A percentile compares a stretch with the other conserved stretches of the same genome.
These are phyloP conservation scores for Omphalotus guepiniiformis DNA, from an alignment of 768 basidiomycete species.

Conservation along the genomic window DNA sequence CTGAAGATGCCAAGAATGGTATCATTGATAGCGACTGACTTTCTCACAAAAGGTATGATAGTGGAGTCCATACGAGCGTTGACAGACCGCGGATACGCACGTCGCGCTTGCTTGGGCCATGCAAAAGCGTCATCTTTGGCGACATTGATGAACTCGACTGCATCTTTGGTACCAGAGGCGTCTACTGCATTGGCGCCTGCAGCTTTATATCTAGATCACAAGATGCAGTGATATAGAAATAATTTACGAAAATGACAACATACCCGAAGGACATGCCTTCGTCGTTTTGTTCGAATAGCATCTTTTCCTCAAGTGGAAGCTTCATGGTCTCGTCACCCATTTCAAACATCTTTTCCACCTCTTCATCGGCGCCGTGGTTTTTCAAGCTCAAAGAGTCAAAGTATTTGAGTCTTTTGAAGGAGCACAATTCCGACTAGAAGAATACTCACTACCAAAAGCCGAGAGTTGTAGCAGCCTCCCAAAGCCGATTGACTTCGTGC, in stretches of 20 bases:
- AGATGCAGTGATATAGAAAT: neutral
- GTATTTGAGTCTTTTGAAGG: no score
- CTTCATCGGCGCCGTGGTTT: constrained; percentile 38
- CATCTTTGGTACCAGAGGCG: constrained; percentile 38
- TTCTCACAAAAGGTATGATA: constrained; percentile 20
- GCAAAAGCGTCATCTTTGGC: constrained; percentile 47
- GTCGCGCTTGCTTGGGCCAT: constrained; percentile 36
- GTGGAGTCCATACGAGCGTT: constrained; percentile 32
- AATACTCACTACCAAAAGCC: constrained; percentile 65
- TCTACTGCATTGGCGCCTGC: constrained; percentile 41
- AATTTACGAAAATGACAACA: constrained; percentile 1
- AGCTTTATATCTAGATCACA: constrained; percentile 33
- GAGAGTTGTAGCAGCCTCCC: constrained; percentile 52
- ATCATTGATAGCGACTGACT: constrained; percentile 29
- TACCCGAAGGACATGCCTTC: constrained; percentile 36
- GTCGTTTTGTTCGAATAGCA: constrained; percentile 39
- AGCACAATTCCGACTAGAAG: no score
- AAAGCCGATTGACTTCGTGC: constrained; percentile 46
- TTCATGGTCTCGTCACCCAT: constrained; percentile 36
- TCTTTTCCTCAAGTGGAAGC: constrained; percentile 38
- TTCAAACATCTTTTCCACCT: constrained; percentile 37
- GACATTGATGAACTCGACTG: constrained; percentile 43
- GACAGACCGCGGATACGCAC: constrained; percentile 40
- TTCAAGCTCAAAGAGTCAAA: constrained; percentile 35
- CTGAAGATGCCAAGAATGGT: constrained; percentile 41